Base-by-base conservation (phyloP, 441 rosid genomes). In the Euphorbia schlechtendalii region DNA sequence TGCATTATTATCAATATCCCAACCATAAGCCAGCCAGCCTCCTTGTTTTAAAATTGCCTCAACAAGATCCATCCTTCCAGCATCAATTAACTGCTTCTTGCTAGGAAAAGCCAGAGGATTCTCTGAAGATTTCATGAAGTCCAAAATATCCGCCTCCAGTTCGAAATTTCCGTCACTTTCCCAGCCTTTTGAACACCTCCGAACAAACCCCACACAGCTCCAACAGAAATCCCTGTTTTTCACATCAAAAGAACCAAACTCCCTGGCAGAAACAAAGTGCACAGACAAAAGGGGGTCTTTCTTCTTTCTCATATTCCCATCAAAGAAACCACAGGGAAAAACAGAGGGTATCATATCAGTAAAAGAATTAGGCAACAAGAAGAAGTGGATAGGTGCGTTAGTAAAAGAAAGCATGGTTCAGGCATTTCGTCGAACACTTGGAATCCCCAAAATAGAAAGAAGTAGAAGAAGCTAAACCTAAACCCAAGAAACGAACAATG, bases 21-120 rank as follows among this genome's bases (percentile, higher is more conserved):
- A 93, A 48, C 97, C 98, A 73, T 79, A 77, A 17, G 96, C 77
- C 41, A 90, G 88, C 97, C 98, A 90, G 2, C 98, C 96, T 59
- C 97, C 90, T 67, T 77, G 81, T 48, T 67, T 71, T 53, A 73
- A 52, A 59, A 92, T 85, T 67, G 76, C 82, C 72, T 82, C 86
- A 18, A 76, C 92, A 75, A 89, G 84, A 81, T 92, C 98, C 76
- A 71, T 63, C 77, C 96, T 86, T 75, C 83, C 94, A 11, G 77
- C 84, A 53, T 82, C 76, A 67, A 83, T 66, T 52, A 89, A 69
- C 72, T 87, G 81, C 25, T 80, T 80, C 84, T 82, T 87, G 57
- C 73, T 80, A 1, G 98, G 98, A 83, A 89, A 89, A 70, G 63
- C 67, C 38, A 77, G 77, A 7, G 90, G 90, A 13, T 75, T 80